Evolutionary conservation across 257 asterid species (phyloP).

Genomic region (Nicotiana sylvestris): DNA sequence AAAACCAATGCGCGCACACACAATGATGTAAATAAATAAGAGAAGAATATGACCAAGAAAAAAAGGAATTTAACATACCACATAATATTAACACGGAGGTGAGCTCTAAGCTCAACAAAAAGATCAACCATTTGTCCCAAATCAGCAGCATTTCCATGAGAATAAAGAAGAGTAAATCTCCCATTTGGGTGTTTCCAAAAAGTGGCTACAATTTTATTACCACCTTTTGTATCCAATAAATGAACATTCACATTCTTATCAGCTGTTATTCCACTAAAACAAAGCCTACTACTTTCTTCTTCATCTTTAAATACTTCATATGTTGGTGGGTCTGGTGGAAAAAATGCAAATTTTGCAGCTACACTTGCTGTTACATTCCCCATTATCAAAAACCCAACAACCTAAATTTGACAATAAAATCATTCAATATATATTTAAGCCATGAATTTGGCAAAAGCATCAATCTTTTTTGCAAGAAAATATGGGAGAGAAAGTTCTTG

Average conservation of each 20-base stretch:
- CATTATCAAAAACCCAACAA: constrained; percentile 40
- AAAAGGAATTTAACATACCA: constrained; percentile 35
- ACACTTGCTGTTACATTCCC: constrained; percentile 96
- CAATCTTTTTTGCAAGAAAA: constrained; percentile 4
- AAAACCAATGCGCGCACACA: too few relatives aligned
- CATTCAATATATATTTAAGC: constrained; percentile 17
- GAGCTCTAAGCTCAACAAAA: constrained; percentile 96
- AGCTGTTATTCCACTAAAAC: constrained; percentile 75
- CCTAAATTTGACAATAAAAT: constrained; percentile 12
- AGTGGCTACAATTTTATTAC: constrained; percentile 80
- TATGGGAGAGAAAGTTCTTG: neutral
- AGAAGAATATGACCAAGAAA: constrained; percentile 6
- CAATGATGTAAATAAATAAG: too few relatives aligned
- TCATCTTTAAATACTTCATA: constrained; percentile 77
- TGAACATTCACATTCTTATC: constrained; percentile 86
- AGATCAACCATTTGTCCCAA: constrained; percentile 99
- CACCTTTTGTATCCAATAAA: constrained; percentile 72
- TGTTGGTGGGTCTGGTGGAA: constrained; percentile 98
- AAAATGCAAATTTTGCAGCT: constrained; percentile 95
- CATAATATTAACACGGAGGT: constrained; percentile 94
- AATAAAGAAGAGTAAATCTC: constrained; percentile 77
- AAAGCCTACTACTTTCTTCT: constrained; percentile 42
- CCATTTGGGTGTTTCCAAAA: constrained; percentile 90
- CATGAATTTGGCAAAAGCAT: constrained; percentile 25
- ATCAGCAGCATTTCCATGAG: constrained; percentile 99